Conservation (phyloP, 2,329 filamentous ascomycete species). For the Alternaria longipes region DNA sequence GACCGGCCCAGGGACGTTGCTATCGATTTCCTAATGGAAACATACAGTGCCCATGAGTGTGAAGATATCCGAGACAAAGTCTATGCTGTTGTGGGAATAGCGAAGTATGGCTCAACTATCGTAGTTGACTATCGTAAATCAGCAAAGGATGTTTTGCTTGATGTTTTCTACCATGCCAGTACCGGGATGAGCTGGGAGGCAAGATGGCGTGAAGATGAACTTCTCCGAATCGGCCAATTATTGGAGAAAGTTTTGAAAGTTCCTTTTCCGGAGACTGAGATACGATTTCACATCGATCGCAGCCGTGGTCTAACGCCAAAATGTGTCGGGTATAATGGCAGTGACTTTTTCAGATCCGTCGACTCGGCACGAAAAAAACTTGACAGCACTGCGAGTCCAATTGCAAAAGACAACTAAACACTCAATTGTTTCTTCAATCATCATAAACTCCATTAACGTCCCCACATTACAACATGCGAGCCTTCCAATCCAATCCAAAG, state of each 20-base stretch:
- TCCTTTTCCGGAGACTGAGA: background rate
- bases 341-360: no score
- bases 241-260: background rate
- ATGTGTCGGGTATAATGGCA: rapidly evolving
- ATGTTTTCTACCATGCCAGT: background rate
- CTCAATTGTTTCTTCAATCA: background rate
- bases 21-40: background rate
- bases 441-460: background rate
- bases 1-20: no score
- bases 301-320: no score
- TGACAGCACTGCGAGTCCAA: no score
- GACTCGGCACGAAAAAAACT: no score
- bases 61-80: background rate
- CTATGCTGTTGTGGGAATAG: background rate
- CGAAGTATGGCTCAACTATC: background rate
- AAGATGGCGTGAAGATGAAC: background rate
- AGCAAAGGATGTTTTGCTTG: background rate
- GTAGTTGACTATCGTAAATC: background rate
- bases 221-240: no score
- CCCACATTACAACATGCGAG: background rate
- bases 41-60: background rate
- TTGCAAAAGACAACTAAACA: background rate
- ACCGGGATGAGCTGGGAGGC: background rate
- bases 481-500: slow-evolving; percentile 3
- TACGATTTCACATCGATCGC: background rate